These are phyloP conservation scores for Eucalyptus coolabah DNA, from an alignment of 345 rosid genomes.

Conservation along the genomic window DNA sequence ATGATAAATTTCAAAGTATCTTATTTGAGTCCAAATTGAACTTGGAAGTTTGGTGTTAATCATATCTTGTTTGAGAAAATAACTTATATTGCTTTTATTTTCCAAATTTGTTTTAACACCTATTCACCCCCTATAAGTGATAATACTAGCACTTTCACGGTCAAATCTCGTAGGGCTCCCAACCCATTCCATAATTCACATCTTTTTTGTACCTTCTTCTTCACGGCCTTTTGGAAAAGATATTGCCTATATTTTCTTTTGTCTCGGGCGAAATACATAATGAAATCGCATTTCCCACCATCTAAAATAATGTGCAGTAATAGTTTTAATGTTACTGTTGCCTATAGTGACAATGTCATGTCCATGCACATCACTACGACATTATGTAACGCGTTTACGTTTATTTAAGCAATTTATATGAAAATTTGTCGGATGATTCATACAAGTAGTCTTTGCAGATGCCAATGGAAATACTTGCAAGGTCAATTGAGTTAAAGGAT, in stretches of 20 bases:
- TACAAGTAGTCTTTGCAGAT: accelerated
- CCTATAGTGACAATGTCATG: not conserved
- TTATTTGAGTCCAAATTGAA: too few relatives aligned
- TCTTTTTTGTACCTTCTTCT: not conserved
- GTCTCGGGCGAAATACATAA: too few relatives aligned
- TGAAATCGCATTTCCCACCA: not conserved
- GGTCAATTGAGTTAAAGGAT: not conserved
- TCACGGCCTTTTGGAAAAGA: not conserved
- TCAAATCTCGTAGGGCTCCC: not conserved
- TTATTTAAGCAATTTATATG: not conserved
- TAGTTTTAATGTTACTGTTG: too few relatives aligned
- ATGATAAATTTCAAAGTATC: too few relatives aligned
- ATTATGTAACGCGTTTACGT: not conserved
- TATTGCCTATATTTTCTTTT: too few relatives aligned
- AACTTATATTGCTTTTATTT: too few relatives aligned
- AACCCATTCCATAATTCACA: not conserved
- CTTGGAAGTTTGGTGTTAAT: too few relatives aligned
- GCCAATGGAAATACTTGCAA: not conserved
- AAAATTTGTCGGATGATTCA: not conserved
- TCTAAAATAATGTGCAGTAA: too few relatives aligned
- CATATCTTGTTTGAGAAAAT: too few relatives aligned
- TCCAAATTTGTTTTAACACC: too few relatives aligned
- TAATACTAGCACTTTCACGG: too few relatives aligned
- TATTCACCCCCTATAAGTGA: too few relatives aligned
- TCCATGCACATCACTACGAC: not conserved